These are phyloP conservation scores for Ophiostoma quercus DNA, from an alignment of 2,329 filamentous ascomycete species.

Conservation along the genomic window DNA sequence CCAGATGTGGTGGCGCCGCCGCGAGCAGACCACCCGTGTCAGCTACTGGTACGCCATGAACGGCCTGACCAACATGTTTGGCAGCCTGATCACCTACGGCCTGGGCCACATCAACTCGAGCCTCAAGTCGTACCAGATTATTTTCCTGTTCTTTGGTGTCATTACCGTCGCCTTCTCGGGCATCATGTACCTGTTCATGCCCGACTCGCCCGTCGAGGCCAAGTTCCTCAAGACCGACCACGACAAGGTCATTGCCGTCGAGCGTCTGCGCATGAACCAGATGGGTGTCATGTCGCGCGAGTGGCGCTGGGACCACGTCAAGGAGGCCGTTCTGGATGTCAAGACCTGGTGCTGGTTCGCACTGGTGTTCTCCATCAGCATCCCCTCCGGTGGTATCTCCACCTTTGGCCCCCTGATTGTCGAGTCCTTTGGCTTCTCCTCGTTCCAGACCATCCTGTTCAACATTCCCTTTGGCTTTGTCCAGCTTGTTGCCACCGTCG, in stretches of 20 bases:
- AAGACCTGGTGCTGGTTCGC: constrained; percentile 57
- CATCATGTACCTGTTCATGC: constrained; percentile 45
- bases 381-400: constrained; percentile 53
- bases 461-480: constrained; percentile 53
- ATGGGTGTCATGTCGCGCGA: constrained; percentile 49
- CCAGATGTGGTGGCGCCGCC: constrained; percentile 57
- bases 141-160: constrained; percentile 51
- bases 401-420: constrained; percentile 51
- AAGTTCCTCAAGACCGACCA: constrained; percentile 45
- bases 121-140: constrained; percentile 42
- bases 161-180: constrained; percentile 45
- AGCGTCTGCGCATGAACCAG: constrained; percentile 50
- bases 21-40: constrained; percentile 54
- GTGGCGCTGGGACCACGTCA: constrained; percentile 48
- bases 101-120: constrained; percentile 52
- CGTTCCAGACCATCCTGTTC: constrained; percentile 48
- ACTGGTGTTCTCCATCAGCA: constrained; percentile 48
- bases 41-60: constrained; percentile 59
- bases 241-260: constrained; percentile 50
- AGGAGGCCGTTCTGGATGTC: constrained; percentile 50
- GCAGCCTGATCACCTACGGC: constrained; percentile 53
- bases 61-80: constrained; percentile 52
- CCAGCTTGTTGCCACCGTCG: constrained; percentile 51
- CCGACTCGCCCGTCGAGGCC: constrained; percentile 47
- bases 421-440: constrained; percentile 47